phyloP scores from a whole-genome alignment of 2,329 filamentous ascomycete genomes.

The Paraconiothyrium sp. region DNA sequence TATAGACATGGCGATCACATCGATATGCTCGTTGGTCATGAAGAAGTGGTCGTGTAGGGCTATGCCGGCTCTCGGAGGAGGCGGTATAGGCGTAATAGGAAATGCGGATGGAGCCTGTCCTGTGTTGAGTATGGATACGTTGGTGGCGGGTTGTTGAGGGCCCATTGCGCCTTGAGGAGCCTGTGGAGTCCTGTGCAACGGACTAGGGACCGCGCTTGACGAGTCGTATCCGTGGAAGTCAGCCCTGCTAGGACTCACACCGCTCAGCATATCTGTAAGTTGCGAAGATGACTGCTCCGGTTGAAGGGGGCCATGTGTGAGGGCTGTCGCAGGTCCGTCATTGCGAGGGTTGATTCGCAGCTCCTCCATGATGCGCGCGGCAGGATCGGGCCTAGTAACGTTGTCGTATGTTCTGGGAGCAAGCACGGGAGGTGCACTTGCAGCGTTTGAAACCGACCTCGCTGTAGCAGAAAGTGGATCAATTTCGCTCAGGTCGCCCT shows the following conservation, averaged over 20 bases:
- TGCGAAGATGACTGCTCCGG: constrained; percentile 35
- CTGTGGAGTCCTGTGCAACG: constrained; percentile 31
- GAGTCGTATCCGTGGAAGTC: constrained; percentile 33
- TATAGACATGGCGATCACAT: constrained; percentile 39
- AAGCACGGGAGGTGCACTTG: neutral
- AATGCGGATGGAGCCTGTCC: constrained; percentile 17
- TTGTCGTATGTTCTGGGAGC: neutral
- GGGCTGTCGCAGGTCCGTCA: constrained; percentile 11
- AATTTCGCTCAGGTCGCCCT: constrained; percentile 34
- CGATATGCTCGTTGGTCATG: constrained; percentile 49
- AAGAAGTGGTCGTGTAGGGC: constrained; percentile 44
- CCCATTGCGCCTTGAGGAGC: neutral
- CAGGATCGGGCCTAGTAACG: constrained; percentile 5
- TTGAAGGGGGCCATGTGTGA: constrained; percentile 17
- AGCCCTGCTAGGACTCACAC: constrained; percentile 27
- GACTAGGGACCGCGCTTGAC: constrained; percentile 45
- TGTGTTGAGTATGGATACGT: constrained; percentile 4
- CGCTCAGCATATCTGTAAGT: constrained; percentile 41
- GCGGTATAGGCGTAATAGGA: neutral
- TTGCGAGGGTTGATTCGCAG: constrained; percentile 26
- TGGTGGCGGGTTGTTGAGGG: neutral
- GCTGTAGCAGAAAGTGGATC: constrained; percentile 26
- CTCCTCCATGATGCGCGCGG: constrained; percentile 31
- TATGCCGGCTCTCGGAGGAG: constrained; percentile 18
- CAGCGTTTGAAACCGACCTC: constrained; percentile 15